These are phyloP conservation scores for Goffeauzyma gilvescens DNA, from an alignment of 768 basidiomycete species.

Conservation along the genomic window DNA sequence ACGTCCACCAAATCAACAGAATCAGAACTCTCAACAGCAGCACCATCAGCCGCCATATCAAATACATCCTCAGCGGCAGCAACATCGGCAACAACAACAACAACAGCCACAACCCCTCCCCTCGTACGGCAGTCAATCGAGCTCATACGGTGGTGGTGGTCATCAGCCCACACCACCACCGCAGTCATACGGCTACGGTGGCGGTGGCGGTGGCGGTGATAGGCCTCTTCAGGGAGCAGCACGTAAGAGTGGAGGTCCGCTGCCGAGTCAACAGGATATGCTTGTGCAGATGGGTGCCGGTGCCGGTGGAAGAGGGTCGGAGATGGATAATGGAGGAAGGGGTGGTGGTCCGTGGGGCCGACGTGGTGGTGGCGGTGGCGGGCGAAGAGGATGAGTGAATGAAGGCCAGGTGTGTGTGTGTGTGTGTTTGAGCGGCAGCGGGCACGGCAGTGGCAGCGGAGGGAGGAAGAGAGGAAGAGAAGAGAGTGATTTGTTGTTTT, in stretches of 20 bases:
- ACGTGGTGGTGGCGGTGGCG: slow-evolving; percentile 11
- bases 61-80: no score
- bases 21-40: neutral
- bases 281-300: slow-evolving; percentile 24
- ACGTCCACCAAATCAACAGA: no score
- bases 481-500: no score
- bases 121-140: neutral
- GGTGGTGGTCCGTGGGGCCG: slow-evolving; percentile 19
- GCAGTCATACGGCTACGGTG: neutral
- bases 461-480: no score
- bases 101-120: neutral
- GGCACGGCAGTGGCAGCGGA: no score
- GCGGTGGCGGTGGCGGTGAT: neutral
- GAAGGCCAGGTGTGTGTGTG: no score
- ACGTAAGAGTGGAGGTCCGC: slow-evolving; percentile 26
- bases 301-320: neutral
- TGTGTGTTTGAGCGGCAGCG: no score
- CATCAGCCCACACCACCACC: slow-evolving; percentile 6
- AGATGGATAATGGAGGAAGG: slow-evolving; percentile 17
- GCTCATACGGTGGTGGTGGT: slow-evolving; percentile 4
- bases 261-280: slow-evolving; percentile 42
- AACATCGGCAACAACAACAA: neutral
- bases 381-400: slow-evolving; percentile 1
- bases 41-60: neutral
- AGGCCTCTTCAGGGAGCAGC: slow-evolving; percentile 1